Evolutionary conservation across 345 rosid genomes (phyloP).

Genomic region (Trapa bicornis): DNA sequence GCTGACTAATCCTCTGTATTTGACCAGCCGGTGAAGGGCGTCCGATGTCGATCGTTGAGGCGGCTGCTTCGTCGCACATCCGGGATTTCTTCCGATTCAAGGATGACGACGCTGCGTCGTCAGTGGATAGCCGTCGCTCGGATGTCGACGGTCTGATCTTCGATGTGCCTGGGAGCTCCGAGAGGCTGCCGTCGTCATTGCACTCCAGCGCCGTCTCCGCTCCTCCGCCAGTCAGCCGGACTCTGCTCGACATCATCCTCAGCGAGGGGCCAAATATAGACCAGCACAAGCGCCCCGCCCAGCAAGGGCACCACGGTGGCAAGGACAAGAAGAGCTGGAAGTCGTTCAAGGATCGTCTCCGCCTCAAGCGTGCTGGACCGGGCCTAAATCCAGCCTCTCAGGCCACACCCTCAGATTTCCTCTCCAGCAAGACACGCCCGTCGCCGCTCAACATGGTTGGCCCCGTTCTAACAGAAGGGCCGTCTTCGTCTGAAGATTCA

Average conservation of each 20-base stretch:
- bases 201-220: slow-evolving; percentile 6
- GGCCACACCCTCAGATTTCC: slow-evolving; percentile 44
- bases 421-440: slow-evolving; percentile 17
- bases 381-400: slow-evolving; percentile 30
- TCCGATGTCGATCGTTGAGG: slow-evolving; percentile 40
- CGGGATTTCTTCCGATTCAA: slow-evolving; percentile 15
- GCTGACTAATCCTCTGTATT: background rate
- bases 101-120: slow-evolving; percentile 7
- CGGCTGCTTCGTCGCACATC: slow-evolving; percentile 14
- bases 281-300: slow-evolving; percentile 7
- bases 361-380: slow-evolving; percentile 58
- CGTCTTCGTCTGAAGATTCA: slow-evolving; percentile 1
- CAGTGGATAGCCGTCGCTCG: slow-evolving; percentile 10
- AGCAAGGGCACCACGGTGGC: slow-evolving; percentile 12
- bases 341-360: slow-evolving; percentile 53
- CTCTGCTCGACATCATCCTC: slow-evolving; percentile 51
- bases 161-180: no score
- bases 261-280: slow-evolving; percentile 35
- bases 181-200: slow-evolving; percentile 11
- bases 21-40: slow-evolving; percentile 3
- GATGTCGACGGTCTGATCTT: background rate
- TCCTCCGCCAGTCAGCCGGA: slow-evolving; percentile 12
- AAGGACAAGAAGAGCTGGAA: slow-evolving; percentile 74
- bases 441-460: slow-evolving; percentile 18
- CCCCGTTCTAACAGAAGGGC: slow-evolving; percentile 8